Conservation (phyloP, 768 basidiomycete species). For the Leccinum aurantiacum region DNA sequence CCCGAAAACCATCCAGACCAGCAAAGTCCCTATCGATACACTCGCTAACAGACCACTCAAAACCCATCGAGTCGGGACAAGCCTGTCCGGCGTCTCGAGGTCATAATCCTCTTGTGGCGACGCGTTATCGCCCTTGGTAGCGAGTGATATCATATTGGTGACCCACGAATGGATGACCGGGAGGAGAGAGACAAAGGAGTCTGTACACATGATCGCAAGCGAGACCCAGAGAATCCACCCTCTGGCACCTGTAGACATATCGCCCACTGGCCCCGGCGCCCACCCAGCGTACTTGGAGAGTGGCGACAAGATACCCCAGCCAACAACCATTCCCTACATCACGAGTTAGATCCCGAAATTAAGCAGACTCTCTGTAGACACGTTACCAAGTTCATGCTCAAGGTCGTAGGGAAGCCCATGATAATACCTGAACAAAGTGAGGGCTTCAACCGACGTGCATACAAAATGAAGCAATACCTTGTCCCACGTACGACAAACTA, state of each 20-base stretch:
- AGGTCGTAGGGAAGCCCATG: conserved; percentile 94
- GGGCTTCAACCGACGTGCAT: not conserved
- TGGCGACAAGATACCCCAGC: conserved; percentile 94
- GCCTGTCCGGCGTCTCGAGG: conserved; percentile 72
- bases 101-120: conserved; percentile 49
- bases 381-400: conserved; percentile 85
- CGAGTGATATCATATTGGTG: conserved; percentile 32
- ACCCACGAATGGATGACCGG: conserved; percentile 66
- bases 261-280: conserved; percentile 91
- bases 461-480: conserved; percentile 47
- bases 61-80: conserved; percentile 84
- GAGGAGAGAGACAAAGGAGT: conserved; percentile 81
- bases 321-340: conserved; percentile 87
- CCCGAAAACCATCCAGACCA: conserved; percentile 91
- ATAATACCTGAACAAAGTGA: conserved; percentile 68
- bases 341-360: conserved; percentile 3
- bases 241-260: conserved; percentile 85
- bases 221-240: conserved; percentile 98
- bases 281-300: conserved; percentile 78
- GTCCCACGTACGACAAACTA: conserved; percentile 88
- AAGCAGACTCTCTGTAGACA: conserved; percentile 17
- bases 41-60: conserved; percentile 61
- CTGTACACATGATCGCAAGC: conserved; percentile 93
- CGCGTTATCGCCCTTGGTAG: conserved; percentile 27
- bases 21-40: conserved; percentile 63